Evolutionary conservation across 805 yeast genomes (phyloP).

Genomic region (Suhomyces faveliae): DNA sequence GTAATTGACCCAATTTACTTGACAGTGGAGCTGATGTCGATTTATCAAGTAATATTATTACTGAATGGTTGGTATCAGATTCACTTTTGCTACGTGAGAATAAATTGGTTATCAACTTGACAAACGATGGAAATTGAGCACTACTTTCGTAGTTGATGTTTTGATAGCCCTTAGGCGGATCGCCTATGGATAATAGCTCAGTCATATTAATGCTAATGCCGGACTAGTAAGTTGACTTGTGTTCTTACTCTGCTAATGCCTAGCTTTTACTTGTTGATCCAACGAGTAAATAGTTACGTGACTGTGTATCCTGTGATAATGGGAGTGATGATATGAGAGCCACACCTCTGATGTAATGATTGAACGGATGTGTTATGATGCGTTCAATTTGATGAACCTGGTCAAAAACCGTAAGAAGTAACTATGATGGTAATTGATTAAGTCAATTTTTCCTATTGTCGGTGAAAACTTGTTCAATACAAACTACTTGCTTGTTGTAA

Average conservation of each 20-base stretch:
- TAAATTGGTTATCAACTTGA: slow-evolving; percentile 20
- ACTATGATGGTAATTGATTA: too few species aligned
- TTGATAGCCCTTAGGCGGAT: neutral
- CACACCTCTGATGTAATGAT: neutral
- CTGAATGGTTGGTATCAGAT: slow-evolving; percentile 31
- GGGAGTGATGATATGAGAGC: neutral
- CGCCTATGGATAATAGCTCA: slow-evolving; percentile 14
- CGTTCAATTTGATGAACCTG: neutral
- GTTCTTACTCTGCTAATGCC: neutral
- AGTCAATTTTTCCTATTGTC: neutral
- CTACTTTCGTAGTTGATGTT: neutral
- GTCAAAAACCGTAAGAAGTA: neutral
- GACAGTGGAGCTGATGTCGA: neutral
- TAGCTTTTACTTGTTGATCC: neutral
- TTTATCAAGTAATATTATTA: slow-evolving; percentile 25
- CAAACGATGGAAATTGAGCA: slow-evolving; percentile 9
- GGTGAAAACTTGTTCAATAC: neutral
- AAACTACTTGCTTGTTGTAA: neutral
- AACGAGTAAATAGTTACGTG: neutral
- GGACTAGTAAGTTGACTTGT: neutral
- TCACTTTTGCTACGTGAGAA: slow-evolving; percentile 35
- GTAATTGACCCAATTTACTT: slow-evolving; percentile 22
- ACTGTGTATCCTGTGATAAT: neutral
- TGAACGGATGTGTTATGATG: neutral
- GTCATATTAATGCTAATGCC: slow-evolving; percentile 15